Conservation (phyloP, 208 protist genomes). For the Acanthamoeba quina region DNA sequence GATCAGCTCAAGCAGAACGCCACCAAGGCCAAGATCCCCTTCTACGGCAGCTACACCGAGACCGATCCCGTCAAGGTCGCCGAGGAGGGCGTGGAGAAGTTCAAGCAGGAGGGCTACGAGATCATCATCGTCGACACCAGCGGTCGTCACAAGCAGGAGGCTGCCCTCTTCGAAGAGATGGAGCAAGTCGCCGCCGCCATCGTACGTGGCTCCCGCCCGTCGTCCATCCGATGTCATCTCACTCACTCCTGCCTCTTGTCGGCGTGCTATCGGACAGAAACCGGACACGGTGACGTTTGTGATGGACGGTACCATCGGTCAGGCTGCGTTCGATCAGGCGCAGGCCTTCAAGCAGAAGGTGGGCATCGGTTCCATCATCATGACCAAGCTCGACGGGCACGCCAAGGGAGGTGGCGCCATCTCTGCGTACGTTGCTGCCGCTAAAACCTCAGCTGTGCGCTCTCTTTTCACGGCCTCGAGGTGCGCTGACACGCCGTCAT, state of each 20-base stretch:
- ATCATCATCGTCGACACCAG: conserved; percentile 99
- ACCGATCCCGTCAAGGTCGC: conserved; percentile 97
- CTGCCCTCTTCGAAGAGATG: conserved; percentile 99
- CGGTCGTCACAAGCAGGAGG: conserved; percentile 99
- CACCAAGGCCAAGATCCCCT: conserved; percentile 98
- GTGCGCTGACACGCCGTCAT: not conserved
- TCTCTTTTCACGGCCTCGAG: not conserved
- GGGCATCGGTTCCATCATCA: conserved; percentile 97
- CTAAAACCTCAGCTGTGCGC: too few species aligned
- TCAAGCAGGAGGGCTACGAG: conserved; percentile 94
- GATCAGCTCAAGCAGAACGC: conserved; percentile 99
- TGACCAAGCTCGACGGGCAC: conserved; percentile 99
- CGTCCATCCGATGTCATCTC: not conserved
- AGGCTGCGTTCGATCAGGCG: conserved; percentile 96
- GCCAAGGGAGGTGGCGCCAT: conserved; percentile 99
- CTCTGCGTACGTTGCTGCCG: conserved; percentile 87
- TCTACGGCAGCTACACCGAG: conserved; percentile 96
- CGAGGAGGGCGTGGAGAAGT: conserved; percentile 96
- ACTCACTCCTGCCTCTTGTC: not conserved
- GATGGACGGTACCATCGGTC: conserved; percentile 98
- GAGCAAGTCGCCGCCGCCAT: conserved; percentile 91
- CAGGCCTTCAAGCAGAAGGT: conserved; percentile 92
- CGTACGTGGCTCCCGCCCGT: not conserved
- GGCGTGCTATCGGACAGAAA: conserved; percentile 79
- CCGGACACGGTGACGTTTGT: conserved; percentile 98